phyloP scores from a whole-genome alignment of 2,329 filamentous ascomycete genomes.

The Ceratocystis smalleyi region DNA sequence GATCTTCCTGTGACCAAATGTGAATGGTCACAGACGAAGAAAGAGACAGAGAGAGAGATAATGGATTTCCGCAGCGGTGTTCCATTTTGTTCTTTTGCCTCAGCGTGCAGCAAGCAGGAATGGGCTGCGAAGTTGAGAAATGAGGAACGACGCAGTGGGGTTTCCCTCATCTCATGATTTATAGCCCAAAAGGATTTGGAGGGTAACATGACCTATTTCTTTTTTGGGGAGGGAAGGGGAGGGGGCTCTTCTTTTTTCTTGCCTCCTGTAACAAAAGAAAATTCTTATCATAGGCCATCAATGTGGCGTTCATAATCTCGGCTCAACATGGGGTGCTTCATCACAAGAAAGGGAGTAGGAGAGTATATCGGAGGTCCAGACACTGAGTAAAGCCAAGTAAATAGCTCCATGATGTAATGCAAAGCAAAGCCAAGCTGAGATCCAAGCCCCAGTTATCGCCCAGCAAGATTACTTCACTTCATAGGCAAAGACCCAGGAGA shows the following conservation, averaged over 20 bases:
- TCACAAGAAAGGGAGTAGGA: neutral
- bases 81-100: neutral
- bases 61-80: neutral
- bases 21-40: neutral
- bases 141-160: neutral
- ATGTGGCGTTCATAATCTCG: constrained; percentile 2
- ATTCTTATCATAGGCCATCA: neutral
- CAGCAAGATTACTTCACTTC: neutral
- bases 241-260: neutral
- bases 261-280: neutral
- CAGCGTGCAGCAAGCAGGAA: neutral
- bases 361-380: neutral
- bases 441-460: neutral
- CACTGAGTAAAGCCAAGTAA: too few relatives aligned
- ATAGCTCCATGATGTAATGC: constrained; percentile 1
- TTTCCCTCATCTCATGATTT: neutral
- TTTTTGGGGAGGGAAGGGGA: neutral
- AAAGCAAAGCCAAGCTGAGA: neutral
- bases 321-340: neutral
- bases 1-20: neutral
- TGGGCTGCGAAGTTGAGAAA: neutral
- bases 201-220: neutral
- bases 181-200: neutral
- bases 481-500: neutral
- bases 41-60: neutral